Conservation (phyloP, 2,329 filamentous ascomycete species). For the Aspergillus sp. region DNA sequence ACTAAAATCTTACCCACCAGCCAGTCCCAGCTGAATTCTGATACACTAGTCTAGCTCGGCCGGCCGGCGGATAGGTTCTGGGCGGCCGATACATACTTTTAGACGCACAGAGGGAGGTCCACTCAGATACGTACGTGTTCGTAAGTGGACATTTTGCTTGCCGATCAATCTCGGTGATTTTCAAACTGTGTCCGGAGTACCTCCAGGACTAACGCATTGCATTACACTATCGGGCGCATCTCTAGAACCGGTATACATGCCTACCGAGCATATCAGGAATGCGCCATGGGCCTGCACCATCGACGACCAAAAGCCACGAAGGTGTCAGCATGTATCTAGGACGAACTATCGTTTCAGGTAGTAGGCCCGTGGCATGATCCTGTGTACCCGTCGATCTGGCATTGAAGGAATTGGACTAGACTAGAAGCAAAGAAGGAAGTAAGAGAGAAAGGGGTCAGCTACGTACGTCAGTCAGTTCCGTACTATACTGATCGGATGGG, state of each 20-base stretch:
- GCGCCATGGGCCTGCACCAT: neutral
- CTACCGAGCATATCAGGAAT: neutral
- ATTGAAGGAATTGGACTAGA: neutral
- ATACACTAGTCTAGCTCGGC: neutral
- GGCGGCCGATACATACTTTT: too few species aligned
- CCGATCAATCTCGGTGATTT: neutral
- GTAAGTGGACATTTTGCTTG: neutral
- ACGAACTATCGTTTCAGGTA: neutral
- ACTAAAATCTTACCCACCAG: neutral
- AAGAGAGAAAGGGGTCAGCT: neutral
- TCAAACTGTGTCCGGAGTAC: neutral
- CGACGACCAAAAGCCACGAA: neutral
- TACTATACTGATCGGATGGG: neutral
- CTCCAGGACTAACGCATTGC: neutral
- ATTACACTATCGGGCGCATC: neutral
- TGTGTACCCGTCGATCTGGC: neutral
- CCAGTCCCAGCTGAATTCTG: neutral
- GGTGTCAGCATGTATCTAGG: neutral
- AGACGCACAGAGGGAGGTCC: too few species aligned
- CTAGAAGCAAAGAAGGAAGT: neutral
- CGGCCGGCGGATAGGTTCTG: neutral
- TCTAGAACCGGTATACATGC: neutral
- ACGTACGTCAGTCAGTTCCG: neutral
- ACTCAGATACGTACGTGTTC: too few species aligned
- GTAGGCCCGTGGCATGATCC: neutral